A percentile compares a stretch with the other conserved stretches of the same genome.
phyloP scores from a whole-genome alignment of 371 early-diverging fungal species.

The Mucor sp. region DNA sequence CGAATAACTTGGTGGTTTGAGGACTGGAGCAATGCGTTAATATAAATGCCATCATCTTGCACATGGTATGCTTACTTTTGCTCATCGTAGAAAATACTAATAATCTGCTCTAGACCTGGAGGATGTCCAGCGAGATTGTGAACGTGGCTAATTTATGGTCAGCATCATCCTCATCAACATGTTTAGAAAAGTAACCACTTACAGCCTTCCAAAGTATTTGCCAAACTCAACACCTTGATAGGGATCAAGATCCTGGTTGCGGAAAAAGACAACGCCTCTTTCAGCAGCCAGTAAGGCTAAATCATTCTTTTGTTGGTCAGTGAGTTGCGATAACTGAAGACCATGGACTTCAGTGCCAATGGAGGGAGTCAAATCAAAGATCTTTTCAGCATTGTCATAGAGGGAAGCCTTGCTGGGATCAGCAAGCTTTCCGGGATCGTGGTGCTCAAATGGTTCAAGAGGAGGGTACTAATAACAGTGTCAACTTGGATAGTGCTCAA shows the following conservation, averaged over 20 bases:
- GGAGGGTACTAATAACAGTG: constrained; percentile 17
- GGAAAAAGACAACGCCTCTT: constrained; percentile 66
- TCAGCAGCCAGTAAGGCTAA: constrained; percentile 56
- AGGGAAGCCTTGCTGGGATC: constrained; percentile 59
- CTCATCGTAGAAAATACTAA: constrained; percentile 16
- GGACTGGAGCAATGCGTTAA: background rate
- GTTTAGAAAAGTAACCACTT: background rate
- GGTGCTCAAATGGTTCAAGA: constrained; percentile 25
- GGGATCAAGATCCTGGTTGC: constrained; percentile 56
- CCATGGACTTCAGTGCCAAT: constrained; percentile 65
- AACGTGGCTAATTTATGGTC: constrained; percentile 7
- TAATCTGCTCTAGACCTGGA: background rate
- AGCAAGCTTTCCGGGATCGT: constrained; percentile 36
- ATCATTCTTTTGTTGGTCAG: constrained; percentile 57
- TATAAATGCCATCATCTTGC: no score
- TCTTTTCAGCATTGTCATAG: constrained; percentile 48
- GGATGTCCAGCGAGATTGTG: constrained; percentile 13
- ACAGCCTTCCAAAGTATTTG: constrained; percentile 39
- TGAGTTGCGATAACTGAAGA: constrained; percentile 48
- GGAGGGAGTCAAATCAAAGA: constrained; percentile 52
- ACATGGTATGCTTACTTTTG: constrained; percentile 19
- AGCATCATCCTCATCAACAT: background rate
- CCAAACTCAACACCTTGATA: constrained; percentile 56
- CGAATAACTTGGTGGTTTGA: background rate
- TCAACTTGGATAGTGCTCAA: background rate